phyloP scores from a whole-genome alignment of 768 basidiomycete genomes.

The Boletus huronensis region DNA sequence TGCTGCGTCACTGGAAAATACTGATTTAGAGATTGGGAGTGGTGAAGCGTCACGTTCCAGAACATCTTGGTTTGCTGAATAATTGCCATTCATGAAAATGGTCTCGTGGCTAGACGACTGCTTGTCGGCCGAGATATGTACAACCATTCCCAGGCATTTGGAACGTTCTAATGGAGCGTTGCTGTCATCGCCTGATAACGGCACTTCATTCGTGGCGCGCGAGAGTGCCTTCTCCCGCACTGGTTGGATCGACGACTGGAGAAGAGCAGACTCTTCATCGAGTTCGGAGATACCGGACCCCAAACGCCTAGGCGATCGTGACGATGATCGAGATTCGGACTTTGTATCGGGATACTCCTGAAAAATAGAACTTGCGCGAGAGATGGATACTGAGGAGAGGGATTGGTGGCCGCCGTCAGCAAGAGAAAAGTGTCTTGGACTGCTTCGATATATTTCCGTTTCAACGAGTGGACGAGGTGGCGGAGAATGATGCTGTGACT shows the following conservation, averaged over 20 bases:
- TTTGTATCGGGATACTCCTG: conserved; percentile 33
- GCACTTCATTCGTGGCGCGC: conserved; percentile 9
- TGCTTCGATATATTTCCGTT: conserved; percentile 2
- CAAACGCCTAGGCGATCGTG: conserved; percentile 46
- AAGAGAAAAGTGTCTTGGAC: conserved; percentile 1
- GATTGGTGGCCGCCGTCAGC: conserved; percentile 16
- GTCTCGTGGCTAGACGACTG: conserved; percentile 24
- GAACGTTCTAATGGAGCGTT: conserved; percentile 19
- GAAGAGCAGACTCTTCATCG: conserved; percentile 19
- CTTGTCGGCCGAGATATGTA: conserved; percentile 11
- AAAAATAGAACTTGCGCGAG: conserved; percentile 29
- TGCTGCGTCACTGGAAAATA: conserved; percentile 6
- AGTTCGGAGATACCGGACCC: conserved; percentile 29
- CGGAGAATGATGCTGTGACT: conserved; percentile 22
- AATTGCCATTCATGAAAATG: conserved; percentile 19
- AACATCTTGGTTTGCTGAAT: conserved; percentile 10
- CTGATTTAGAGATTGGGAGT: conserved; percentile 6
- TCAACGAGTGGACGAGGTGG: conserved; percentile 18
- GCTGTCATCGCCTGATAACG: conserved; percentile 7
- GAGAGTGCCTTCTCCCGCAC: conserved; percentile 38
- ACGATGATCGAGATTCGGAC: conserved; percentile 43
- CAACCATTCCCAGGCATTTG: conserved; percentile 16
- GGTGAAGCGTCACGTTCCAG: conserved; percentile 12
- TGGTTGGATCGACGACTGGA: conserved; percentile 17
- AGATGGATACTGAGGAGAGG: conserved; percentile 19